Base-by-base conservation (phyloP, 179 eudicot species). In the Nepenthes alata region DNA sequence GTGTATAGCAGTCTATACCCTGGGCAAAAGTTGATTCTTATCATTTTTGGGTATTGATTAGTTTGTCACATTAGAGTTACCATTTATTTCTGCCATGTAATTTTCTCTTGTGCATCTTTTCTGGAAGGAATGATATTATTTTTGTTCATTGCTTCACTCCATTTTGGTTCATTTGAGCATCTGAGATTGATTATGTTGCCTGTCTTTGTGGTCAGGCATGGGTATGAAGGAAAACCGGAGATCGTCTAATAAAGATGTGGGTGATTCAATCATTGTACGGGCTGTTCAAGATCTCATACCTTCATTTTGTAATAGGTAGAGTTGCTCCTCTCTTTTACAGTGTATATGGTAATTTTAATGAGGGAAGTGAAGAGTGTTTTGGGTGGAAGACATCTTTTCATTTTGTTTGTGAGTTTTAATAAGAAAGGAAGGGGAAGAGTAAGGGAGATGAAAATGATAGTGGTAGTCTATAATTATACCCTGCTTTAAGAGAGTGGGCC, bases 231-330 rank as follows among this genome's bases (percentile, higher is more conserved):
- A 63, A 58, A 59, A 62, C 51, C 35, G 37, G 47, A 50, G 25
- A 11, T 38, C 50, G 2, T 4, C 6, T 15, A 67, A 66, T 34
- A 52, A 65, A 60, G 78, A 66, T 47, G 65, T 25, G 37, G 54
- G 60, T 41, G 67, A 62, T 64, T 68, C 80, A 53, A 10, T 78
- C 67, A 54, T 81, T 45, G 61, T 70, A 57, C 65, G 58, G 67
- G 79, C 80, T 47, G 75, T 76, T 74, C 70, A 57, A n/a, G 57
- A 79, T 70, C 59, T 81, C 60, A 50, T 79, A 15, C 81, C 86
- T 47, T 71, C 79, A 59, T 78, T 81, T 58, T 55, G 79, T 44
- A 45, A 70, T 47, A 64, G 83, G 85, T 53, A 41, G 37, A 36
- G 11, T 7, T 25, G 25, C 25, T 25, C 25, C 25, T 25, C 25